Evolutionary conservation across 805 yeast genomes (phyloP).

Genomic region (Isabelozyma rhagii): DNA sequence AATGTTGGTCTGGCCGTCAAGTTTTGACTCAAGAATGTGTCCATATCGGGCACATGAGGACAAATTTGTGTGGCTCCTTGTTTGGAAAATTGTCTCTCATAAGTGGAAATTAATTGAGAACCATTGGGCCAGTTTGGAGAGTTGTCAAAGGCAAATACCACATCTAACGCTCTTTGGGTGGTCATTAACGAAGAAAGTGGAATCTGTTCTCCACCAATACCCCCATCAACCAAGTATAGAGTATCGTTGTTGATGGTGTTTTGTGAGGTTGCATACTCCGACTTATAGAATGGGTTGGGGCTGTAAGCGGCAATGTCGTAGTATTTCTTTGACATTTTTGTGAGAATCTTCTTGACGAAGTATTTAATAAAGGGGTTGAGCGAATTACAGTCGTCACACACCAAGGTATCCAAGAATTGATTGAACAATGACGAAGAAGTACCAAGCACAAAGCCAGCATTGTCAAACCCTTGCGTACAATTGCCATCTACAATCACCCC

Average conservation of each 20-base stretch:
- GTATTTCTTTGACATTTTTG: conserved; percentile 17
- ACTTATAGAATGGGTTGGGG: conserved; percentile 36
- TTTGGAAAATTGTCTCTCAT: conserved; percentile 29
- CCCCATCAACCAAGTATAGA: conserved; percentile 38
- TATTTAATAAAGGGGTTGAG: conserved; percentile 23
- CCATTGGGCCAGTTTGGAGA: conserved; percentile 35
- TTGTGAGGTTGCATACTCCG: conserved; percentile 25
- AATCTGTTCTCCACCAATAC: conserved; percentile 34
- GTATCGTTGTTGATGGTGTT: conserved; percentile 26
- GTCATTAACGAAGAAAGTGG: conserved; percentile 32
- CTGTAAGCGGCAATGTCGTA: conserved; percentile 31
- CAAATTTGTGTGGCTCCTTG: conserved; percentile 31
- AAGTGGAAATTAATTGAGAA: conserved; percentile 25
- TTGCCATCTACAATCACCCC: conserved; percentile 22
- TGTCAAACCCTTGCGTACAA: conserved; percentile 36
- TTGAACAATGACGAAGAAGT: conserved; percentile 40
- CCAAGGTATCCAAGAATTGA: conserved; percentile 30
- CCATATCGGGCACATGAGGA: conserved; percentile 36
- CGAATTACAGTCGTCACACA: conserved; percentile 28
- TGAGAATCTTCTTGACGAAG: conserved; percentile 20
- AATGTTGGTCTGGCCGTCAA: conserved; percentile 39
- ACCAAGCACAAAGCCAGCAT: conserved; percentile 37
- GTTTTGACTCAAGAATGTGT: conserved; percentile 28
- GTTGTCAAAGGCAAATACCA: conserved; percentile 36
- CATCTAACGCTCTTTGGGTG: conserved; percentile 33